Conservation (phyloP, 2,329 filamentous ascomycete species). For the Microdochium paspali region DNA sequence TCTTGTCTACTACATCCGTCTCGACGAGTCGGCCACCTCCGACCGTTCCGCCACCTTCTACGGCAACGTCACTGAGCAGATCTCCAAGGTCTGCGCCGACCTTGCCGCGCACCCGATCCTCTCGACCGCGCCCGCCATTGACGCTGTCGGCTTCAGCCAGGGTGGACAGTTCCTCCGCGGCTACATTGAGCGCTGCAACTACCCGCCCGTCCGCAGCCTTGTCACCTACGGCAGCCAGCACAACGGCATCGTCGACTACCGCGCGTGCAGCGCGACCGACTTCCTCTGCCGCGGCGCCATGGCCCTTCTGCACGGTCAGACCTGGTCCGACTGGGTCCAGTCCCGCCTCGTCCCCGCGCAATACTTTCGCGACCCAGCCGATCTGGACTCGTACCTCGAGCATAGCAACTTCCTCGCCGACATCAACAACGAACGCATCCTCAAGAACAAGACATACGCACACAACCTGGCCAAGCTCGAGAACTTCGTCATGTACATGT, state of each 20-base stretch:
- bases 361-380: conserved; percentile 70
- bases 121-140: conserved; percentile 71
- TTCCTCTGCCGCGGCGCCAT: conserved; percentile 76
- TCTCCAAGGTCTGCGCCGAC: conserved; percentile 68
- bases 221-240: conserved; percentile 88
- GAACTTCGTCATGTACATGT: conserved; percentile 83
- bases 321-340: conserved; percentile 74
- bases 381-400: conserved; percentile 66
- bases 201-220: conserved; percentile 63
- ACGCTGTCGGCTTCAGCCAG: conserved; percentile 91
- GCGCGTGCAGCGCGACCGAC: conserved; percentile 61
- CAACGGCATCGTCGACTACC: conserved; percentile 82
- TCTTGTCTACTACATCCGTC: conserved; percentile 68
- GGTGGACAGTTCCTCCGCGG: conserved; percentile 93
- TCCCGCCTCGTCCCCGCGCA: conserved; percentile 79
- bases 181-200: conserved; percentile 81
- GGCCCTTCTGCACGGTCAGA: conserved; percentile 67
- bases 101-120: conserved; percentile 70
- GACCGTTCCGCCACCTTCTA: conserved; percentile 85
- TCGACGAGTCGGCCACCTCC: conserved; percentile 53
- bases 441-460: conserved; percentile 69
- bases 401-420: conserved; percentile 85
- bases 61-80: conserved; percentile 76
- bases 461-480: conserved; percentile 59
- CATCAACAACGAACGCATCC: conserved; percentile 80